Conservation (phyloP, 345 rosid species). For the Garcia nutans region DNA sequence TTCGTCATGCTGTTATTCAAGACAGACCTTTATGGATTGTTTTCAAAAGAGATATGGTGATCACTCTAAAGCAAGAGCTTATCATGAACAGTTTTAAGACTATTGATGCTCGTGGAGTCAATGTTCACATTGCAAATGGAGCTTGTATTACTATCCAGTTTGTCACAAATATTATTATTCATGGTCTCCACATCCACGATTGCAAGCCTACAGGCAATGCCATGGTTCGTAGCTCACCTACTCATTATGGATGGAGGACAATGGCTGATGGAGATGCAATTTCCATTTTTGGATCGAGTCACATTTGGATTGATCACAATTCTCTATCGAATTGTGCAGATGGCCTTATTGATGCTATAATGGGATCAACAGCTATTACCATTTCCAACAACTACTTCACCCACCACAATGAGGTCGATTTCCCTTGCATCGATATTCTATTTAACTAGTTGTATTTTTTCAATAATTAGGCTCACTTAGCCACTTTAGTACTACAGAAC, state of each 20-base stretch:
- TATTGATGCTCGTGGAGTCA: conserved; percentile 38
- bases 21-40: conserved; percentile 33
- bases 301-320: conserved; percentile 91
- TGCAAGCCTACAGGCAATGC: conserved; percentile 36
- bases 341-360: conserved; percentile 28
- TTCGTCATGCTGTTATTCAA: conserved; percentile 32
- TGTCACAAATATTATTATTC: conserved; percentile 29
- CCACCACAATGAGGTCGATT: conserved; percentile 27
- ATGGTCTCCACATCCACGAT: conserved; percentile 34
- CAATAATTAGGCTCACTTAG: no score
- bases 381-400: conserved; percentile 29
- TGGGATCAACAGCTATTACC: conserved; percentile 33
- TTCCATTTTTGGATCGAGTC: conserved; percentile 37
- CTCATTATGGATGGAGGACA: conserved; percentile 38
- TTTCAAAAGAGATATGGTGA: conserved; percentile 35
- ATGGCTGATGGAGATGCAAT: conserved; percentile 37
- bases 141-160: conserved; percentile 37
- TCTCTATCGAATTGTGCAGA: conserved; percentile 56
- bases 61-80: conserved; percentile 28
- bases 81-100: conserved; percentile 37
- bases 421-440: not conserved
- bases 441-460: not conserved
- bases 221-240: conserved; percentile 36
- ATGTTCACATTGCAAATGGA: conserved; percentile 50
- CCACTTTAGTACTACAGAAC: no score